These are phyloP conservation scores for Eucalyptus dawsonii DNA, from an alignment of 345 rosid species.

Conservation along the genomic window DNA sequence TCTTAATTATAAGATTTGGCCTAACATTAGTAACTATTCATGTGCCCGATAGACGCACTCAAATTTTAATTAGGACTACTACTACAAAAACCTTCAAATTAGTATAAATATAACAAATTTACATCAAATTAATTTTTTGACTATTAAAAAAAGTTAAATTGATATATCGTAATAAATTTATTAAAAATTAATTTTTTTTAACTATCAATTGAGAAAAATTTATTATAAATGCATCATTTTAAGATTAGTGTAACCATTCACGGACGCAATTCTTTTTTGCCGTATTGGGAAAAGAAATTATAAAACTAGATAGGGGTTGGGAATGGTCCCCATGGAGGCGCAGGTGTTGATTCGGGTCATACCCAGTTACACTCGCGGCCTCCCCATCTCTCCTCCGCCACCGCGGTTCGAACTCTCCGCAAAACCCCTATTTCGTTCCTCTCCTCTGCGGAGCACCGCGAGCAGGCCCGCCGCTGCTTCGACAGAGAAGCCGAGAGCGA, in stretches of 20 bases:
- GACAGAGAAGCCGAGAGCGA: neutral
- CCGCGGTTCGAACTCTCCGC: neutral
- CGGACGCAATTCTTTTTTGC: neutral
- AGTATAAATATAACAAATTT: too few species aligned
- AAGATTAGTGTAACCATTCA: neutral
- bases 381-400: neutral
- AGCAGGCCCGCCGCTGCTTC: neutral
- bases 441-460: neutral
- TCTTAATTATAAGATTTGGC: neutral
- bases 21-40: too few species aligned
- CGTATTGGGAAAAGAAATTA: neutral
- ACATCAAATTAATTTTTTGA: accelerated
- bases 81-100: too few species aligned
- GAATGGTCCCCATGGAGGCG: neutral
- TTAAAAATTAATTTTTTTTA: too few species aligned
- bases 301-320: neutral
- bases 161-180: too few species aligned
- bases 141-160: too few species aligned
- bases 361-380: neutral
- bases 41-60: too few species aligned
- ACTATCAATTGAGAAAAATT: accelerated
- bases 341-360: neutral
- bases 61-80: too few species aligned
- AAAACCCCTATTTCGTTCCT: neutral
- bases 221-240: too few species aligned